These are phyloP conservation scores for Xylariaceae sp. DNA, from an alignment of 2,329 filamentous ascomycete genomes.

Conservation along the genomic window DNA sequence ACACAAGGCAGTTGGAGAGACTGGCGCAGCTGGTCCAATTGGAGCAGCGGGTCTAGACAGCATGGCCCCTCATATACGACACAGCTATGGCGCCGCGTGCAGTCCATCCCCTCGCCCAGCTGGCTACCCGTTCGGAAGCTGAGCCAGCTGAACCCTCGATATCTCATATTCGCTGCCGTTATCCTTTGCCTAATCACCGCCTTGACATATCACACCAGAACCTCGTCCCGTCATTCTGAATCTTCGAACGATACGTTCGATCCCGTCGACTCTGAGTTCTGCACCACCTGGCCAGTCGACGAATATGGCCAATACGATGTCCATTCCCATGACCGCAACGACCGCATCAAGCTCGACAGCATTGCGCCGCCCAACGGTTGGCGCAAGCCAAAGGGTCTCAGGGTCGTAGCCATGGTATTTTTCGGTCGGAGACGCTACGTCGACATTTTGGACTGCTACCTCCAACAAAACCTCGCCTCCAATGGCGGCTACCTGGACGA, in stretches of 20 bases:
- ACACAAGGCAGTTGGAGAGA: conserved; percentile 15
- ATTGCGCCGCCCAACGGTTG: conserved; percentile 28
- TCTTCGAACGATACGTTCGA: neutral
- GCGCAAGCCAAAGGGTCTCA: conserved; percentile 29
- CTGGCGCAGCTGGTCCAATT: neutral
- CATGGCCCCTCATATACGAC: conserved; percentile 8
- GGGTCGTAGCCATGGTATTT: conserved; percentile 43
- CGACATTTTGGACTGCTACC: conserved; percentile 43
- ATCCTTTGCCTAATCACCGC: conserved; percentile 22
- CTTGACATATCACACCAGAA: conserved; percentile 1
- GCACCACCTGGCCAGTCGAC: conserved; percentile 30
- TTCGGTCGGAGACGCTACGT: conserved; percentile 41
- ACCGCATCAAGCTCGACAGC: conserved; percentile 20
- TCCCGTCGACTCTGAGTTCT: conserved; percentile 18
- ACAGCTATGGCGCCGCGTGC: conserved; percentile 22
- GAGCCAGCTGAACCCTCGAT: conserved; percentile 23
- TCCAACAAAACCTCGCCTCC: conserved; percentile 39
- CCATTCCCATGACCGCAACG: conserved; percentile 9
- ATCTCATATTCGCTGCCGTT: conserved; percentile 21
- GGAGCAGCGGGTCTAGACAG: conserved; percentile 14
- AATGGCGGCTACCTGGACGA: conserved; percentile 42
- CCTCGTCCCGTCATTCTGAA: neutral
- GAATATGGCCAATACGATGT: conserved; percentile 21
- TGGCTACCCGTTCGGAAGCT: conserved; percentile 24
- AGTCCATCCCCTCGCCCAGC: conserved; percentile 19